phyloP scores from a whole-genome alignment of 2,329 filamentous ascomycete genomes.

The Colletotrichum coccodes region DNA sequence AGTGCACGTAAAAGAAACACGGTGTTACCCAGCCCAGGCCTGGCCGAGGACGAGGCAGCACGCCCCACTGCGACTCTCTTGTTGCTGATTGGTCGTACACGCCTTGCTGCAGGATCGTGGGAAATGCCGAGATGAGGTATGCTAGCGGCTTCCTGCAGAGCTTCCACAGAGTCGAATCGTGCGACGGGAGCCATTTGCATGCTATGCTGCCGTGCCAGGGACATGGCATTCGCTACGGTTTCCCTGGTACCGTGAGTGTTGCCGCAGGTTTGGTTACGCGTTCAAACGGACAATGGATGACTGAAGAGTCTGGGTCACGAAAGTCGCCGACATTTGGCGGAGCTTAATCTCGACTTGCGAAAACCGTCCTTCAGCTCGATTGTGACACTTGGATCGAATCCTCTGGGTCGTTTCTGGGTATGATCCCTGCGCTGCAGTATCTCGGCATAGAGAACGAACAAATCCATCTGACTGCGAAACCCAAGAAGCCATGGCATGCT shows the following conservation, averaged over 20 bases:
- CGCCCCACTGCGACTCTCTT: neutral
- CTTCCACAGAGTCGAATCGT: slow-evolving; percentile 9
- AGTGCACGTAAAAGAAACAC: neutral
- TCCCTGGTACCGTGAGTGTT: neutral
- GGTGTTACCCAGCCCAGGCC: slow-evolving; percentile 10
- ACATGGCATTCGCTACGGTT: neutral
- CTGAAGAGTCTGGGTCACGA: neutral
- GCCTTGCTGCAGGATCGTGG: slow-evolving; percentile 35
- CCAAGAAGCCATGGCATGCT: neutral
- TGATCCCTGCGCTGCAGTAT: neutral
- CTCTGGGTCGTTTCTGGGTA: neutral
- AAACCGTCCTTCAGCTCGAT: neutral
- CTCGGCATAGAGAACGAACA: neutral
- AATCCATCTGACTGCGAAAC: neutral
- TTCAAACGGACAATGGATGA: neutral
- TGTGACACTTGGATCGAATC: neutral
- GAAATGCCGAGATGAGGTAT: slow-evolving; percentile 33
- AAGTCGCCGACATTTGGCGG: neutral
- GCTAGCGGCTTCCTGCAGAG: slow-evolving; percentile 22
- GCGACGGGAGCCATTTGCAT: slow-evolving; percentile 10
- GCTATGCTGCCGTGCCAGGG: slow-evolving; percentile 14
- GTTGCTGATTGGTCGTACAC: slow-evolving; percentile 20
- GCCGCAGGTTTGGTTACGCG: neutral
- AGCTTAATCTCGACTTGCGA: neutral
- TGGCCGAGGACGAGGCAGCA: neutral